Base-by-base conservation (phyloP, 441 rosid species). In the Gossypium lobatum region DNA sequence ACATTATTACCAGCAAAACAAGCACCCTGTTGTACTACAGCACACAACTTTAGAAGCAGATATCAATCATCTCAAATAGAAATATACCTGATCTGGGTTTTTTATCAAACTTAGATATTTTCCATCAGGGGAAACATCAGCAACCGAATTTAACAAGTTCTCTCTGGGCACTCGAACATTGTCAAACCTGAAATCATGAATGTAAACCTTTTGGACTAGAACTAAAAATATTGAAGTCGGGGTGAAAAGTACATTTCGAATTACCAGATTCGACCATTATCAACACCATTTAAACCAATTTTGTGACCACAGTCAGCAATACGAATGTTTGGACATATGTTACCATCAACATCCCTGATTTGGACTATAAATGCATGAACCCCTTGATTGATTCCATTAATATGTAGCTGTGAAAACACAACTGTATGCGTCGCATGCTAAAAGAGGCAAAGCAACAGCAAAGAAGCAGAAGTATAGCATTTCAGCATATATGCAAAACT, bases 221-320 rank as follows among this genome's bases (percentile, higher is more conserved):
- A 54, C 10, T 21, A 71, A 70, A 6, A 54, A 9, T 39, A 21
- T 20, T 1, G 63, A 58, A 62, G 16, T 3, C 42, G 7, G 0
- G 3, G 23, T 25, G 26, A n/a, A 20, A 66, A 3, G 10, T 0
- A 48, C 3, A 7, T 25, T n/a, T 25, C 5, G 58, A 25, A n/a
- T 58, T 91, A 93, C 98, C 98, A 93, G 71, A 95, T 86, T 75
- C 97, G 90, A 70, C 99, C 99, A 71, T 95, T 95, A 78, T 95
- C 99, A 61, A 95, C 98, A 75, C 98, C 99, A 77, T 95, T 95
- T 78, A 95, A 76, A 75, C 99, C 97, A 81, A 88, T 89, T 82
- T 95, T 95, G 71, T 93, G 99, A 71, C 99, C 97, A 76, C 96
- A 94, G 75, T 94, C 98, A 58, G 97, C 97, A 78, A 94, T 80